Base-by-base conservation (phyloP, 1,284 basidiomycete species). In the Volvariella surrecta region DNA sequence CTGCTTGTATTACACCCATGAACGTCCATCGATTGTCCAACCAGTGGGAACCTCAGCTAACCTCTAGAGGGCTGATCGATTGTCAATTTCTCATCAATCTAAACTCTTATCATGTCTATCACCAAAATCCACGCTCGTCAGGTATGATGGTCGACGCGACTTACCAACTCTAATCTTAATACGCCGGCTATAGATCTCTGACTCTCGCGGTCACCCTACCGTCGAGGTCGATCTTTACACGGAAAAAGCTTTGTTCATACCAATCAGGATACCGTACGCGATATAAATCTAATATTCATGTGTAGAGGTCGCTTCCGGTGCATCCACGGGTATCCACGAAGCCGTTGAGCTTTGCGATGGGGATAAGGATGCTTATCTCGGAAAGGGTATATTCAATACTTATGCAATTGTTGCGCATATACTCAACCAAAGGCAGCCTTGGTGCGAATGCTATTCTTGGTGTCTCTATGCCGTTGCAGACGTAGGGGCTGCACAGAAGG, bases 371-470 rank as follows among this genome's bases (percentile, higher is more conserved):
- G 76, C 77, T 57, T 99, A 97, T 66, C 79, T 97, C 58, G 96
- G 96, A 64, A 99, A 99, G 74, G 93, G 92, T 86, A 52, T 43
- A 47, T 37, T 44, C 21, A 46, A 37, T 15, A 35, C 15, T n/a
- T 16, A 16, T 35, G 15, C 18, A 35, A 8, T n/a, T n/a, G n/a
- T n/a, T n/a, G 37, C 32, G 37, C 39, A 54, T 41, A 41, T 43
- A 46, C 38, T 45, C 42, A 44, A 31, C 48, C 88, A 99, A 99
- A 81, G 92, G 92, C 67, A 97, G 96, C 70, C 86, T 98, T 59
- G 96, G 96, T 58, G 96, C 96, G 50, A 99, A 99, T 70, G 96
- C 96, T 61, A 97, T 99, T 67, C 89, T 99, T 50, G 96, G 93
- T 70, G 91, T 99, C 58, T 96, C 91, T 51, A 98, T 66, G 96